A percentile compares a stretch with the other conserved stretches of the same genome.
Evolutionary conservation across 768 basidiomycete species (phyloP).

Genomic region (Amanita inopinata): DNA sequence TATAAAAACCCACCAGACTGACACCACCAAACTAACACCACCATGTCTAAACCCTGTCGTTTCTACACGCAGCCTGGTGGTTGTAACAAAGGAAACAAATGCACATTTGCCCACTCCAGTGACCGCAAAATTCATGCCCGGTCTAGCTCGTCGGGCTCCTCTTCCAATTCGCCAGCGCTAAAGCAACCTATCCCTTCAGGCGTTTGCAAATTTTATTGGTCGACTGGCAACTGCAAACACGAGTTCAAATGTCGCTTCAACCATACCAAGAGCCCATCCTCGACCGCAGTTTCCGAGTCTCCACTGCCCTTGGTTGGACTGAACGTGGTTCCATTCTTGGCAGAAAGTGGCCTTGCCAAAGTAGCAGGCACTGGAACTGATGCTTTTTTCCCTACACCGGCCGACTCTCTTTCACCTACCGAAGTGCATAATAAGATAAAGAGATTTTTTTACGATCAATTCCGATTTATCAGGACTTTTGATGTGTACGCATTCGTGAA

Average conservation of each 20-base stretch:
- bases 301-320: conserved; percentile 17
- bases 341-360: conserved; percentile 33
- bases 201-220: conserved; percentile 39
- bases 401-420: conserved; percentile 28
- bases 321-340: conserved; percentile 39
- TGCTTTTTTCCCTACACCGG: conserved; percentile 27
- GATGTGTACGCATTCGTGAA: conserved; percentile 38
- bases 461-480: conserved; percentile 28
- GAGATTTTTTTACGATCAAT: conserved; percentile 32
- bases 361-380: conserved; percentile 33
- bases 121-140: conserved; percentile 1
- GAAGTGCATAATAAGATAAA: conserved; percentile 37
- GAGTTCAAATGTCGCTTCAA: conserved; percentile 35
- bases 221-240: conserved; percentile 32
- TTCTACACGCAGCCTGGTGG: conserved; percentile 24
- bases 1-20: background rate
- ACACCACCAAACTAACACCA: background rate
- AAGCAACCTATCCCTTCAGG: conserved; percentile 24
- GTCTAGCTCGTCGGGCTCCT: conserved; percentile 8
- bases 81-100: conserved; percentile 34
- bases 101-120: conserved; percentile 23
- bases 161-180: too few species aligned
- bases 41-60: conserved; percentile 9
- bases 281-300: background rate
- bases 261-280: conserved; percentile 21